phyloP scores from a whole-genome alignment of 176 grass and related monocot genomes.

The Musa acuminata region DNA sequence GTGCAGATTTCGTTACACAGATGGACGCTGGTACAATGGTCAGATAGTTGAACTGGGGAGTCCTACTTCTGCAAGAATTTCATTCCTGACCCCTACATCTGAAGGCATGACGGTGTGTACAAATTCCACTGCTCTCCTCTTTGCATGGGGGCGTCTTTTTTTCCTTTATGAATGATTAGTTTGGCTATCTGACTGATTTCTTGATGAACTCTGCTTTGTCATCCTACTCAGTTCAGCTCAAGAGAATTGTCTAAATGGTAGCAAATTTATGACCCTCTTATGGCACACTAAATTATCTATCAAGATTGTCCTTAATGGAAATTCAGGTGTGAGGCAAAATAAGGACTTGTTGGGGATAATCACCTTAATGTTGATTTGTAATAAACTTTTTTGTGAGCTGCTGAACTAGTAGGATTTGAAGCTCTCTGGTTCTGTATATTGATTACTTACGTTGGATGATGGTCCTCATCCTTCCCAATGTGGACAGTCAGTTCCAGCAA shows the following conservation, averaged over 20 bases:
- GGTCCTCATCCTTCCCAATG: not conserved
- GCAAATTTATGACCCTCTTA: not conserved
- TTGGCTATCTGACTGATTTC: not conserved
- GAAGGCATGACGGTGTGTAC: slow-evolving; percentile 79
- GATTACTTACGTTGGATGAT: not conserved
- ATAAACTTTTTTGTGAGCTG: not conserved
- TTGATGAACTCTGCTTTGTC: not conserved
- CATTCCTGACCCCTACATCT: slow-evolving; percentile 83
- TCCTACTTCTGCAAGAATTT: slow-evolving; percentile 46
- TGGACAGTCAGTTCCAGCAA: not conserved
- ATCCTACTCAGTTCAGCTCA: not conserved
- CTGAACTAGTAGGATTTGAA: not conserved
- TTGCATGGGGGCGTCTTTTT: not conserved
- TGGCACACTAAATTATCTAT: not conserved
- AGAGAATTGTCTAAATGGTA: no score
- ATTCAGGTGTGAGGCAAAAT: not conserved
- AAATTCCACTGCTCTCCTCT: not conserved
- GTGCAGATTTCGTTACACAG: slow-evolving; percentile 83
- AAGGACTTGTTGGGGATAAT: not conserved
- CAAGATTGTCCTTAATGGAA: not conserved
- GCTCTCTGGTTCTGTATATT: not conserved
- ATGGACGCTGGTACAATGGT: slow-evolving; percentile 97
- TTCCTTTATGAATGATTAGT: not conserved
- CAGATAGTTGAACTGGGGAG: slow-evolving; percentile 57
- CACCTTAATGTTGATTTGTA: not conserved